These are phyloP conservation scores for Boletus pseudopeckii DNA, from an alignment of 768 basidiomycete species.

Conservation along the genomic window DNA sequence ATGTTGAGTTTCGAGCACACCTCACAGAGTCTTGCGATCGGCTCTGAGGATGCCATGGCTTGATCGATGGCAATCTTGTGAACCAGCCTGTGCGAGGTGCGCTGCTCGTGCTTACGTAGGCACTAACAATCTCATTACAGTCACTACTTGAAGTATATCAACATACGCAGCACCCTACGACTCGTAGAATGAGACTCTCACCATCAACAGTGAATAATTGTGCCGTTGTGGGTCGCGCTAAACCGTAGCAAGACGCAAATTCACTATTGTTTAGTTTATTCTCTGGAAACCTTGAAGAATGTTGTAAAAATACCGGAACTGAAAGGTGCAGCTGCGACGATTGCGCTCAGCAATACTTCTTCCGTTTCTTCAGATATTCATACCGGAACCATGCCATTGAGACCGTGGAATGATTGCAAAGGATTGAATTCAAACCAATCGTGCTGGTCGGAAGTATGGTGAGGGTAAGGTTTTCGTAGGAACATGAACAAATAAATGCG, in stretches of 20 bases:
- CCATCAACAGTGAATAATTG: not conserved
- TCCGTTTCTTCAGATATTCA: not conserved
- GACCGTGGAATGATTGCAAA: not conserved
- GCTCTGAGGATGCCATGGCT: not conserved
- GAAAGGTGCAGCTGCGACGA: not conserved
- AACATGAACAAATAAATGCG: too few species aligned
- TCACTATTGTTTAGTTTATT: not conserved
- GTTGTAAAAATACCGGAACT: not conserved
- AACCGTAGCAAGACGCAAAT: not conserved
- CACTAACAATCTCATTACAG: not conserved
- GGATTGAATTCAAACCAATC: too few species aligned
- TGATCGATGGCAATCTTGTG: too few species aligned
- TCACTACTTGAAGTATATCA: not conserved
- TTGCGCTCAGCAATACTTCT: not conserved
- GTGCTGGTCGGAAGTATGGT: too few species aligned
- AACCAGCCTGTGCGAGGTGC: too few species aligned
- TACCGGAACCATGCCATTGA: not conserved
- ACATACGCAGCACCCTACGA: not conserved
- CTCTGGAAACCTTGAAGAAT: not conserved
- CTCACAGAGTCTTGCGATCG: not conserved
- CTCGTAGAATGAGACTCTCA: not conserved
- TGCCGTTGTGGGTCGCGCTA: not conserved
- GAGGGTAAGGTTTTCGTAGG: not conserved
- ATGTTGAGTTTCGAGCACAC: slow-evolving; percentile 5
- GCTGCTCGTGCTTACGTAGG: not conserved